Percentiles rank a stretch among this genome's conserved stretches.
Evolutionary conservation across 1,139 yeast species (phyloP).

Genomic region (Suhomyces yuchorum): DNA sequence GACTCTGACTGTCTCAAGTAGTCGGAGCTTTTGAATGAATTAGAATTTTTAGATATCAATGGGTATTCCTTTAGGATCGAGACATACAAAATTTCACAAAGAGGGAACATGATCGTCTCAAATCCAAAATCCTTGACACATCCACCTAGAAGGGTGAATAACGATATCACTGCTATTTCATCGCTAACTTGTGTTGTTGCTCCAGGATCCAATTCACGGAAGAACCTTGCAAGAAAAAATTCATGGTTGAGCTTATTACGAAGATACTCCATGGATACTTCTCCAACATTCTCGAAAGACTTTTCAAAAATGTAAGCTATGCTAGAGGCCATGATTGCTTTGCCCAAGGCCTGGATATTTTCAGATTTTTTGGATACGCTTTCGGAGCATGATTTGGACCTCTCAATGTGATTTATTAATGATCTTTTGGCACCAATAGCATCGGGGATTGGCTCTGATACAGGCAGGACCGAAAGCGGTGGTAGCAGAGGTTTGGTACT

Average conservation of each 20-base stretch:
- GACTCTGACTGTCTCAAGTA: slow-evolving; percentile 9
- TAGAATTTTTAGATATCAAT: slow-evolving; percentile 48
- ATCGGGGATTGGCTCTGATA: slow-evolving; percentile 9
- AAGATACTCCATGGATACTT: slow-evolving; percentile 56
- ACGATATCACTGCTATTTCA: slow-evolving; percentile 50
- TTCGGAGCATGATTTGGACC: slow-evolving; percentile 66
- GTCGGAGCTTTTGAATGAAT: slow-evolving; percentile 29
- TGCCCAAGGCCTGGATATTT: slow-evolving; percentile 60
- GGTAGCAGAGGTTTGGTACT: slow-evolving; percentile 11
- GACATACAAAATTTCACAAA: slow-evolving; percentile 68
- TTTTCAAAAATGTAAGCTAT: slow-evolving; percentile 50
- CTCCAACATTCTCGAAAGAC: slow-evolving; percentile 20
- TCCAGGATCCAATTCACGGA: slow-evolving; percentile 51
- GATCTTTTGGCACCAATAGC: slow-evolving; percentile 26
- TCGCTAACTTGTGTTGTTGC: slow-evolving; percentile 40
- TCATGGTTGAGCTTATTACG: slow-evolving; percentile 52
- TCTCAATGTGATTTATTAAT: slow-evolving; percentile 51
- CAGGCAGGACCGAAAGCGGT: slow-evolving; percentile 13
- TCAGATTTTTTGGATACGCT: slow-evolving; percentile 41
- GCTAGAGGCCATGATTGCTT: slow-evolving; percentile 53
- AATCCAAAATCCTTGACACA: slow-evolving; percentile 81
- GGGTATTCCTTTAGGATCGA: slow-evolving; percentile 68
- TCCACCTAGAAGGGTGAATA: slow-evolving; percentile 66
- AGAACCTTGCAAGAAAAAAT: slow-evolving; percentile 47
- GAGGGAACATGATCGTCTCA: slow-evolving; percentile 59